phyloP scores from a whole-genome alignment of 495 filamentous ascomycete species.

The Pseudoneurospora amorphoporcata region DNA sequence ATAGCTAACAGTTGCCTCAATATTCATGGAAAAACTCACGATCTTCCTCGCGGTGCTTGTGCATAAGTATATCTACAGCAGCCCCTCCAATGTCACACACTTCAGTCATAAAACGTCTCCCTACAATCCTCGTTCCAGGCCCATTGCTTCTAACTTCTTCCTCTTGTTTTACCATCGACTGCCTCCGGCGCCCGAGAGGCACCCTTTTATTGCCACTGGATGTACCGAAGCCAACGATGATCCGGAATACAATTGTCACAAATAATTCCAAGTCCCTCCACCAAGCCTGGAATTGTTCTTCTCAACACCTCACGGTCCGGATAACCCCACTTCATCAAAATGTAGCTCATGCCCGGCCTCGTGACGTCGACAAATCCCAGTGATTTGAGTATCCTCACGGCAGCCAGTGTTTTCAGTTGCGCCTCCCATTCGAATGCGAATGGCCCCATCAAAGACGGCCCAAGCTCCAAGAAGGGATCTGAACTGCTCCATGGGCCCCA shows the following conservation, averaged over 20 bases:
- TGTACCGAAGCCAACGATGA: not conserved
- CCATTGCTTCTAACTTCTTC: not conserved
- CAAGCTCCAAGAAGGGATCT: not conserved
- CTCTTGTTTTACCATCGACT: not conserved
- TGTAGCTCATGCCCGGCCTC: not conserved
- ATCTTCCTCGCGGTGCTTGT: not conserved
- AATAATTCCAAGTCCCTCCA: not conserved
- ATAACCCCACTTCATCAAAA: not conserved
- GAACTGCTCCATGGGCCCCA: not conserved
- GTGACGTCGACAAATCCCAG: not conserved
- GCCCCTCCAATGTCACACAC: not conserved
- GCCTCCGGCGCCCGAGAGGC: not conserved
- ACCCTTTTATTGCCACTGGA: not conserved
- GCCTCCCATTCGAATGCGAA: not conserved
- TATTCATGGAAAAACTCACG: not conserved
- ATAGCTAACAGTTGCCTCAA: not conserved
- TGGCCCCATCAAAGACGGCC: not conserved
- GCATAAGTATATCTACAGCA: not conserved
- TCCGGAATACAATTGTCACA: not conserved
- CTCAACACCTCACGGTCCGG: not conserved
- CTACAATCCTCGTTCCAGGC: not conserved
- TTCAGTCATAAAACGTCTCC: not conserved
- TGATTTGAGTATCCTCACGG: not conserved
- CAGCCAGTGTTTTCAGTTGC: not conserved
- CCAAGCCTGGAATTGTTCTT: not conserved